Base-by-base conservation (phyloP, 1,139 yeast species). In the Hanseniaspora sp. region DNA sequence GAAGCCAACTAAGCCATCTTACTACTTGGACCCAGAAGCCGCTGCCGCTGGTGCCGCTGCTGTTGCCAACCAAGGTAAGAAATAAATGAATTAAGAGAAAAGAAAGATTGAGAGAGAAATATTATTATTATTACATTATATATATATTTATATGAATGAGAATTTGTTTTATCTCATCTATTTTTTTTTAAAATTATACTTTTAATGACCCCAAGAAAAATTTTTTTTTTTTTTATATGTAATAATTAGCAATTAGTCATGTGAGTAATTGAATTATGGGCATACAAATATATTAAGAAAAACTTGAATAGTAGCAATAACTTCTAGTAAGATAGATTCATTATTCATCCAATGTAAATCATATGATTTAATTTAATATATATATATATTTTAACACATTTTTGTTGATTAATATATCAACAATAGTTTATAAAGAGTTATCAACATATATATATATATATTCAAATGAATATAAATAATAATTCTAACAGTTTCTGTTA, bases 21-120 rank as follows among this genome's bases (percentile, higher is more conserved):
- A 88, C 79, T 90, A 90, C 82, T 83, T 90, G 75, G 97, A 90
- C 76, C 97, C 97, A 66, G 96, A 87, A 77, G 97, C 96, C 68
- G 97, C 97, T 69, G 96, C 88, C 61, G 96, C 96, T 58, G 97
- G 97, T 78, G 97, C 97, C 62, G 96, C 96, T 67, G 96, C 96
- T 58, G 97, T 90, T 64, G 97, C 97, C 66, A 87, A 87, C 68
- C 97, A 90, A 78, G 97, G 97, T 72, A 76, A 77, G 75, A 78
- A 77, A 69, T 74, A 71, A 64, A 60, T 61, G 59, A 56, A 41
- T 37, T 48, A 46, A 34, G 51, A 54, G 3, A 37, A 28, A 13
- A 12, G 1, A 3, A 9, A 33, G 6, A n/a, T n/a, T n/a, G n/a
- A n/a, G 2, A 9, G 11, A 17, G 28, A 17, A 30, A 17, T 38